Conservation (phyloP, 2,329 filamentous ascomycete species). For the Fusarium sambucinum region DNA sequence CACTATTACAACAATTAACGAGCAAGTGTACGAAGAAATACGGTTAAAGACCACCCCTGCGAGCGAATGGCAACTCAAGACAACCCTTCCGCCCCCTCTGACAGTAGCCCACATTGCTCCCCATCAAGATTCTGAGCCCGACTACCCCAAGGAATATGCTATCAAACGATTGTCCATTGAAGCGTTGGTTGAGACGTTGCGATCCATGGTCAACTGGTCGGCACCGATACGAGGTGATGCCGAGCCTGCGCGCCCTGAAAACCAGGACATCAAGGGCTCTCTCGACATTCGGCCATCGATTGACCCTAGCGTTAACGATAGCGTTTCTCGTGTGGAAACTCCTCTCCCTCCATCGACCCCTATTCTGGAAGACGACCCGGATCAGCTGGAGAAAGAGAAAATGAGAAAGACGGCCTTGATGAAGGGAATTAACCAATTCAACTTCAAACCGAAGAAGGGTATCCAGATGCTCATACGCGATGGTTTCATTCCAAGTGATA, state of each 20-base stretch:
- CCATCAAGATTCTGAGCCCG: slow-evolving; percentile 70
- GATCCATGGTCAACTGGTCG: slow-evolving; percentile 94
- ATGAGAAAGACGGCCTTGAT: slow-evolving; percentile 91
- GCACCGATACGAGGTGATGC: slow-evolving; percentile 71
- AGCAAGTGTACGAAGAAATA: slow-evolving; percentile 88
- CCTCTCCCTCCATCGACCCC: slow-evolving; percentile 73
- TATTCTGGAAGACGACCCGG: slow-evolving; percentile 87
- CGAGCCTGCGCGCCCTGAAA: slow-evolving; percentile 48
- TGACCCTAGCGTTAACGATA: slow-evolving; percentile 74
- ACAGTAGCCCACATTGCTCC: slow-evolving; percentile 80
- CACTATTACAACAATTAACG: slow-evolving; percentile 78
- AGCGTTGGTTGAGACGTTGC: slow-evolving; percentile 86
- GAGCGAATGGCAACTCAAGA: slow-evolving; percentile 86
- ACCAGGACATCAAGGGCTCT: slow-evolving; percentile 53
- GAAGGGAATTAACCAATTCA: slow-evolving; percentile 91
- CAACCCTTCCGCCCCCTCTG: slow-evolving; percentile 87
- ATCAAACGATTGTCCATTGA: slow-evolving; percentile 92
- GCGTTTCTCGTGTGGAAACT: slow-evolving; percentile 71
- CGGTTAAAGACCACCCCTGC: slow-evolving; percentile 70
- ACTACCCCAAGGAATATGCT: slow-evolving; percentile 88
- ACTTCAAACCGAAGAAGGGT: slow-evolving; percentile 96
- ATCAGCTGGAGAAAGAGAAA: slow-evolving; percentile 94
- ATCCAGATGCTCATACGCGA: slow-evolving; percentile 86
- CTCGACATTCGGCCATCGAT: slow-evolving; percentile 68
- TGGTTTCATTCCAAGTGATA: slow-evolving; percentile 86